Base-by-base conservation (phyloP, 2,329 filamentous ascomycete species). In the Allantophomopsis cytisporea region DNA sequence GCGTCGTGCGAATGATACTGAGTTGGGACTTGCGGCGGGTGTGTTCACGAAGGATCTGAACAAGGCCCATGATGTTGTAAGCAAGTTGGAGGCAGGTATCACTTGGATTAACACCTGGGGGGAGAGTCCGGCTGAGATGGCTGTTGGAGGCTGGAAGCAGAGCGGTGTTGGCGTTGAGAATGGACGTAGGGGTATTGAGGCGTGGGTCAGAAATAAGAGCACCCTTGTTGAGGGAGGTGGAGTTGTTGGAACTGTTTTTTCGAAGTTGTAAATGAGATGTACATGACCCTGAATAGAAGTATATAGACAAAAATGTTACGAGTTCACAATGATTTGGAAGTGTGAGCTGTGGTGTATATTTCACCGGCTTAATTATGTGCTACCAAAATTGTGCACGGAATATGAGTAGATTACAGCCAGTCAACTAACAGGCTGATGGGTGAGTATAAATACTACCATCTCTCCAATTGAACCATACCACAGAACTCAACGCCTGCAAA, bases 41-140 rank as follows among this genome's bases (percentile, higher is more conserved):
- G 82, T 94, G 1, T 89, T 93, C 49, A 84, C 83, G 1, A 73
- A 72, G 42, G 75, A 93, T 47, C 59, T 94, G 39, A 80, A 83
- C 49, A 55, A 70, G 36, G 86, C 83, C 40, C 84, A 94, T 52
- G 65, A 72, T 34, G 72, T 89, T 1, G 68, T 89, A 33, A 69
- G 72, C 17, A 69, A 74, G 52, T 63, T 94, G 5, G 71, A 93
- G 54, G 85, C 85, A 0, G 86, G 86, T 28, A 94, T 94, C 52
- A 93, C 84, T 1, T 94, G 86, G 86, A 70, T 94, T 39, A 94
- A 94, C 58, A 87, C 83, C 0, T 94, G 87, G 87, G 86, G 87
- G n/a, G 86, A 94, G 63, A 80, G 73, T 37, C 86, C 86, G 0
- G 84, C 87, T 0, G 86, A 94, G 65, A 94, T 94, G 87, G 81